Evolutionary conservation across 257 asterid genomes (phyloP).

Genomic region (Solanum clarkiae): DNA sequence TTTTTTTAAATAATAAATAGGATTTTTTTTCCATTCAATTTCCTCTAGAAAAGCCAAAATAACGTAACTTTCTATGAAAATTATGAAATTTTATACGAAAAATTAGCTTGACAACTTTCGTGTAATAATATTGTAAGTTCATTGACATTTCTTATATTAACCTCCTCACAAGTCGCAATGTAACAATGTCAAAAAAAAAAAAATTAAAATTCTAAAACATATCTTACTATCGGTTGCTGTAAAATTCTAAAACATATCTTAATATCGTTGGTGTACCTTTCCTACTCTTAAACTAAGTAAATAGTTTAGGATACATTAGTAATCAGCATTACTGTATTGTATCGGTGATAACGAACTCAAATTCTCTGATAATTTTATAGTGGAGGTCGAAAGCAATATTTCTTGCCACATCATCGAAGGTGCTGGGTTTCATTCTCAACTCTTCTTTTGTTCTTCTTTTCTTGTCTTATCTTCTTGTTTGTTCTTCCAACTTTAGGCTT

Average conservation of each 20-base stretch:
- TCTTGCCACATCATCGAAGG: background rate
- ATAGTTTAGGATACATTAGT: background rate
- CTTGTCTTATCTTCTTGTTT: no score
- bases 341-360: background rate
- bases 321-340: background rate
- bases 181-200: background rate
- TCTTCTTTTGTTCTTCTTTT: background rate
- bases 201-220: background rate
- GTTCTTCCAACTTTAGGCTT: background rate
- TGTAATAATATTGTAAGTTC: background rate
- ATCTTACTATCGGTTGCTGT: background rate
- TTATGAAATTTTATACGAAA: background rate
- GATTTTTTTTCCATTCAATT: background rate
- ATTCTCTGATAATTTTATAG: background rate
- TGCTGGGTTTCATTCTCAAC: background rate
- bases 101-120: background rate
- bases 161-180: background rate
- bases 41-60: no score
- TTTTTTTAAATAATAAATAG: background rate
- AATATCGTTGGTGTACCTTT: background rate
- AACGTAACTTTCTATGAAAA: background rate
- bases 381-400: background rate
- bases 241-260: background rate
- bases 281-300: background rate
- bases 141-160: background rate